Base-by-base conservation (phyloP, 2,329 filamentous ascomycete genomes). In the Kalmusia sp. region DNA sequence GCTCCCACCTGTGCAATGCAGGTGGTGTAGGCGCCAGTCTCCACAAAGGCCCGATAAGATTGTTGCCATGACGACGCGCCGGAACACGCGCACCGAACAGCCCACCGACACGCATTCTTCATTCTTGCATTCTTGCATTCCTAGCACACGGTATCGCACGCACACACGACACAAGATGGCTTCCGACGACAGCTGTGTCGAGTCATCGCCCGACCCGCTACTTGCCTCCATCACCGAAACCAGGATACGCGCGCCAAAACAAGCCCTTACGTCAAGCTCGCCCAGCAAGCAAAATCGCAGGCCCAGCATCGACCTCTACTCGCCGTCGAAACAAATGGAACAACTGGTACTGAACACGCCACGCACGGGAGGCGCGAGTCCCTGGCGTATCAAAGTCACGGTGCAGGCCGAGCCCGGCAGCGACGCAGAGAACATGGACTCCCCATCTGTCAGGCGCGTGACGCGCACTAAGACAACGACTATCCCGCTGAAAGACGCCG, bases 331-430 rank as follows among this genome's bases (percentile, higher is more conserved):
- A 52, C 77, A 77, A 1, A 74, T 81, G 64, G 81, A 80, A 52
- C 77, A 77, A 1, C 74, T 81, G 64, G 64, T 79, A 35, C 55
- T 81, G 58, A 74, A 75, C 54, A 77, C 77, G 6, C 74, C 72
- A 15, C 62, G 70, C 12, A 61, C 65, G 11, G 67, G 65, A 14
- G 72, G 69, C 48, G 70, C 68, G 25, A 80, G 76, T 59, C 79
- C 79, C 17, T 80, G 77, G 77, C 73, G 75, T 52, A 79, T 81
- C 65, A 79, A 77, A 51, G 79, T 82, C 49, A 82, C 79, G 1
- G 79, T 82, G 8, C 69, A 81, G 58, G 77, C 79, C 12, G 77
- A 80, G 57, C 77, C 76, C 31, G 67, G 68, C 15, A 67, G 61
- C 49, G 70, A 74, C 46, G 62, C 61, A 30, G 71, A 73, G 33